Conservation (phyloP, 2,329 filamentous ascomycete genomes). For the Phaeosphaeria sp. region DNA sequence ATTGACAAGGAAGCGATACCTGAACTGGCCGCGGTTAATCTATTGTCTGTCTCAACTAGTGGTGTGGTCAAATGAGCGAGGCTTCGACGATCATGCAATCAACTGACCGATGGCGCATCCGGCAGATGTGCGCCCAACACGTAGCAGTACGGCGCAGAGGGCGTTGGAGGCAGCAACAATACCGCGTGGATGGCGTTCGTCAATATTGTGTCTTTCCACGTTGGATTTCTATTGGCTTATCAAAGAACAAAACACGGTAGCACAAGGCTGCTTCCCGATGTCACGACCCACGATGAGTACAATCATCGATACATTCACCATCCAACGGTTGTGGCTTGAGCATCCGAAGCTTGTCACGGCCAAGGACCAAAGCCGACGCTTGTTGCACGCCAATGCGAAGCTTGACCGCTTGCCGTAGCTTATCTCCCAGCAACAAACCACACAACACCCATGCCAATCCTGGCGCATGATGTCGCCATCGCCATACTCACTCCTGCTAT, state of each 20-base stretch:
- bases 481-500: conserved; percentile 11
- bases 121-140: background rate
- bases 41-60: background rate
- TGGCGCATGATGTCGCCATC: conserved; percentile 1
- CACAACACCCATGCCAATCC: background rate
- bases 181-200: background rate
- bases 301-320: conserved; percentile 10
- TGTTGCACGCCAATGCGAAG: conserved; percentile 18
- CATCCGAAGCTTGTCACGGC: conserved; percentile 26
- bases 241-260: background rate
- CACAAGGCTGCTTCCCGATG: background rate
- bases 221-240: background rate
- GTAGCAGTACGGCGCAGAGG: background rate
- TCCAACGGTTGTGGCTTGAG: conserved; percentile 29
- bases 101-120: background rate
- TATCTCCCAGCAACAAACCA: conserved; percentile 20
- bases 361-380: conserved; percentile 37
- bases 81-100: conserved; percentile 1
- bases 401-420: conserved; percentile 30
- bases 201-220: background rate
- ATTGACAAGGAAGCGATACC: background rate
- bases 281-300: background rate
- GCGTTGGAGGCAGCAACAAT: background rate
- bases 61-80: conserved; percentile 1
- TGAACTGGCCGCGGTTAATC: background rate